Evolutionary conservation across 805 yeast species (phyloP).

Genomic region (Lipomyces mesembrius): DNA sequence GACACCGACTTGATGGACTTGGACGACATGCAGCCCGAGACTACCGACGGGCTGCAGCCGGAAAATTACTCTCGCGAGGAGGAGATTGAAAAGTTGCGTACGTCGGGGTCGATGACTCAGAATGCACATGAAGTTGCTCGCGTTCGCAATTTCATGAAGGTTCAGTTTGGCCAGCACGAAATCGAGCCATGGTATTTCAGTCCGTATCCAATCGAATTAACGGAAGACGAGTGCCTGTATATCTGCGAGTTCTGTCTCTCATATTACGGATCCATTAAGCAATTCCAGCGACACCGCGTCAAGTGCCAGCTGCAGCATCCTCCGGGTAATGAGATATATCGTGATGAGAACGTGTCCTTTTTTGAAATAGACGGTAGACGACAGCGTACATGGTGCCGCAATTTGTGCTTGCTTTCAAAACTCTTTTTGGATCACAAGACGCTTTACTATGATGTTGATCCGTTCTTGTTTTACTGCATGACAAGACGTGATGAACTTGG

Average conservation of each 20-base stretch:
- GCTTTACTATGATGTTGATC: slow-evolving; percentile 96
- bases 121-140: slow-evolving; percentile 82
- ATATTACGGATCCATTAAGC: slow-evolving; percentile 86
- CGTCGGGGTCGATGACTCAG: slow-evolving; percentile 98
- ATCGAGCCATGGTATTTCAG: slow-evolving; percentile 99
- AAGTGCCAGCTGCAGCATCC: slow-evolving; percentile 93
- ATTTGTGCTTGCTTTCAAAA: slow-evolving; percentile 86
- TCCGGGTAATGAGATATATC: slow-evolving; percentile 96
- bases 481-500: slow-evolving; percentile 86
- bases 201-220: slow-evolving; percentile 92
- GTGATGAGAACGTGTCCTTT: slow-evolving; percentile 90
- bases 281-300: slow-evolving; percentile 86
- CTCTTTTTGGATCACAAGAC: slow-evolving; percentile 95
- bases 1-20: slow-evolving; percentile 77
- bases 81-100: slow-evolving; percentile 87
- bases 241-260: slow-evolving; percentile 90
- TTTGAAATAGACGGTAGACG: slow-evolving; percentile 97
- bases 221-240: slow-evolving; percentile 87
- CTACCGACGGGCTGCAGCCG: slow-evolving; percentile 50
- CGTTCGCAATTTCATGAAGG: slow-evolving; percentile 77
- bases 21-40: slow-evolving; percentile 84
- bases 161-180: slow-evolving; percentile 85
- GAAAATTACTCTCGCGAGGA: slow-evolving; percentile 84
- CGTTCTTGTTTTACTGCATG: slow-evolving; percentile 95
- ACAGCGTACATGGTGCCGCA: slow-evolving; percentile 97